These are phyloP conservation scores for Penicillium corylophilum DNA, from an alignment of 2,329 filamentous ascomycete genomes.

Conservation along the genomic window DNA sequence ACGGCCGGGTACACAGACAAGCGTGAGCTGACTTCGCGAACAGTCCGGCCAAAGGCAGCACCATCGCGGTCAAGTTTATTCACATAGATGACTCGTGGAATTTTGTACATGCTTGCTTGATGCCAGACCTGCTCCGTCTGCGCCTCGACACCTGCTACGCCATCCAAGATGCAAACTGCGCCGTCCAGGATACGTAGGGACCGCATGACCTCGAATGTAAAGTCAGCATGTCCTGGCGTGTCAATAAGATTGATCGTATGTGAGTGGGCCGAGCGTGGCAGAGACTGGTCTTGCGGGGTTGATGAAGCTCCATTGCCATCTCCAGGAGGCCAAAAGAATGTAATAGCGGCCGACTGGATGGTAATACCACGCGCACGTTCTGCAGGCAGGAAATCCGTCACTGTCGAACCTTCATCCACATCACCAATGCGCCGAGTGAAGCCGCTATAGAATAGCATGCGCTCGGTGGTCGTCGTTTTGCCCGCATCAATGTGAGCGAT, in stretches of 20 bases:
- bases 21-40: constrained; percentile 78
- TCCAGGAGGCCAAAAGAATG: constrained; percentile 81
- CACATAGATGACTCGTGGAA: constrained; percentile 77
- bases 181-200: constrained; percentile 86
- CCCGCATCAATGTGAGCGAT: constrained; percentile 98
- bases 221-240: constrained; percentile 94
- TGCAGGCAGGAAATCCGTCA: constrained; percentile 93
- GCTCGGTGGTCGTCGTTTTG: constrained; percentile 97
- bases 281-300: constrained; percentile 30
- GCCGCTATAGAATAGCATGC: constrained; percentile 96
- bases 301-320: constrained; percentile 17
- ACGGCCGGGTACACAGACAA: constrained; percentile 83
- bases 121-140: constrained; percentile 97
- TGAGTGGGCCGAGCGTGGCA: constrained; percentile 53
- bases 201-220: constrained; percentile 92
- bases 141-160: constrained; percentile 90
- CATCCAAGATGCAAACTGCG: constrained; percentile 88
- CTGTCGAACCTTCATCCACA: constrained; percentile 93
- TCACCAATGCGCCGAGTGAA: constrained; percentile 86
- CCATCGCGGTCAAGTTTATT: constrained; percentile 86
- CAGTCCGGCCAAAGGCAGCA: constrained; percentile 76
- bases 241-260: constrained; percentile 90
- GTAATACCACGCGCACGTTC: constrained; percentile 92
- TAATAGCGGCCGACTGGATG: constrained; percentile 95
- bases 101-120: constrained; percentile 80